Percentiles rank a stretch among this genome's conserved stretches.
Conservation (phyloP, 2,329 filamentous ascomycete species). For the Fonsecaea erecta region DNA sequence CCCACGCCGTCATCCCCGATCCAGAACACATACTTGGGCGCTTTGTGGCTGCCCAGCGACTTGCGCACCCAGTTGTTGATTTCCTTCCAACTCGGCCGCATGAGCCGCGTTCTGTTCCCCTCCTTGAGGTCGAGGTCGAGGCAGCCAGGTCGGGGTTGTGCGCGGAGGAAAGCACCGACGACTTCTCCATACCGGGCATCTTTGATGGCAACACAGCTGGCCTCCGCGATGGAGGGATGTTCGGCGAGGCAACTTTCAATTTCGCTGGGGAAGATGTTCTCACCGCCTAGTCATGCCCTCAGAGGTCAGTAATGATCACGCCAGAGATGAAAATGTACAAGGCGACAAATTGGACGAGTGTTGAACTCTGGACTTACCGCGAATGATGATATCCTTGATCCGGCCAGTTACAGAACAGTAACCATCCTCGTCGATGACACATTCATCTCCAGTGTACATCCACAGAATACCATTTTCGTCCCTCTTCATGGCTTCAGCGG, state of each 20-base stretch:
- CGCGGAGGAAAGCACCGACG: conserved; percentile 65
- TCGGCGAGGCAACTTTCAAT: conserved; percentile 83
- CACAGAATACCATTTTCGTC: conserved; percentile 62
- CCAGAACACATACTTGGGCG: conserved; percentile 74
- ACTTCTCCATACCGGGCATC: conserved; percentile 74
- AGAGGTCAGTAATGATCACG: not conserved
- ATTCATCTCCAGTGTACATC: conserved; percentile 94
- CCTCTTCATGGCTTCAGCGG: conserved; percentile 65
- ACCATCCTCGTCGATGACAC: conserved; percentile 72
- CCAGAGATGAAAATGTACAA: not conserved
- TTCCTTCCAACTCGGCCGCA: conserved; percentile 57
- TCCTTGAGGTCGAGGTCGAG: conserved; percentile 10
- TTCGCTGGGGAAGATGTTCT: conserved; percentile 93
- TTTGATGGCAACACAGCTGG: conserved; percentile 71
- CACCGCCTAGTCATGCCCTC: conserved; percentile 63
- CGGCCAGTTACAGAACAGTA: conserved; percentile 74
- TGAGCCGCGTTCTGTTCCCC: conserved; percentile 4
- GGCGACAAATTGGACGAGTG: no score
- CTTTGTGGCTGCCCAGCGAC: conserved; percentile 68
- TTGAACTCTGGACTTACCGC: conserved; percentile 42
- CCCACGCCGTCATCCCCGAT: conserved; percentile 67
- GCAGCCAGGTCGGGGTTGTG: conserved; percentile 65
- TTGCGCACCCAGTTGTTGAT: conserved; percentile 67
- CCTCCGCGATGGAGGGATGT: conserved; percentile 65
- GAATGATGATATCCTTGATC: conserved; percentile 86